Conservation (phyloP, 768 basidiomycete genomes). For the Boletus rubescentipes region DNA sequence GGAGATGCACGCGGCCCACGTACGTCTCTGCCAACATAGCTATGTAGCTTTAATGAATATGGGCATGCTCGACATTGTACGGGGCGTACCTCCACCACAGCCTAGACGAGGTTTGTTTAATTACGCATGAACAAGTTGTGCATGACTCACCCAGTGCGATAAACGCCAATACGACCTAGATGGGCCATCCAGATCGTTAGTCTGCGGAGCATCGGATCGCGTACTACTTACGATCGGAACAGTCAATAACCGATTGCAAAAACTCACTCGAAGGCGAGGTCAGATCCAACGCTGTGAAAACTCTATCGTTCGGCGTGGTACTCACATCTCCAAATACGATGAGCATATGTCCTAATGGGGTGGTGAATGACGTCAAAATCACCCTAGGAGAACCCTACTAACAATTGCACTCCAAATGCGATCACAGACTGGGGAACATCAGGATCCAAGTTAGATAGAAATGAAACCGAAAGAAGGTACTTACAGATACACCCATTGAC, state of each 20-base stretch:
- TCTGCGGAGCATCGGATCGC: background rate
- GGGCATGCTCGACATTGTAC: background rate
- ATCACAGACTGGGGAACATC: constrained; percentile 27
- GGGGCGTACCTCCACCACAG: constrained; percentile 29
- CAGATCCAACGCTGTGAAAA: background rate
- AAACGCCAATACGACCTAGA: constrained; percentile 28
- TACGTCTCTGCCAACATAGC: constrained; percentile 36
- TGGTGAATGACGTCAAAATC: constrained; percentile 2
- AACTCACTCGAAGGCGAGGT: constrained; percentile 28
- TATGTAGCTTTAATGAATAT: constrained; percentile 10
- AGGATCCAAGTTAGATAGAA: background rate
- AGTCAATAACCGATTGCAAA: constrained; percentile 30
- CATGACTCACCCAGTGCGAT: constrained; percentile 26
- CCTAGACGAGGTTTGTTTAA: constrained; percentile 10
- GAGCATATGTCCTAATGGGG: constrained; percentile 33
- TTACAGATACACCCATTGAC: constrained; percentile 36
- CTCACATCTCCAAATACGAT: constrained; percentile 39
- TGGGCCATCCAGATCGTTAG: background rate
- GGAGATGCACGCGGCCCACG: background rate
- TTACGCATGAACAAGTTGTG: background rate
- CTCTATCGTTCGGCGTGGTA: background rate
- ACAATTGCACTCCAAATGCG: constrained; percentile 38
- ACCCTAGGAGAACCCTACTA: background rate
- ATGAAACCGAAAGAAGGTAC: background rate
- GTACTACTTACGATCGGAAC: constrained; percentile 31